A percentile compares a stretch with the other conserved stretches of the same genome.
Conservation (phyloP, 139 green algal species). For the Monoraphidium neglectum region DNA sequence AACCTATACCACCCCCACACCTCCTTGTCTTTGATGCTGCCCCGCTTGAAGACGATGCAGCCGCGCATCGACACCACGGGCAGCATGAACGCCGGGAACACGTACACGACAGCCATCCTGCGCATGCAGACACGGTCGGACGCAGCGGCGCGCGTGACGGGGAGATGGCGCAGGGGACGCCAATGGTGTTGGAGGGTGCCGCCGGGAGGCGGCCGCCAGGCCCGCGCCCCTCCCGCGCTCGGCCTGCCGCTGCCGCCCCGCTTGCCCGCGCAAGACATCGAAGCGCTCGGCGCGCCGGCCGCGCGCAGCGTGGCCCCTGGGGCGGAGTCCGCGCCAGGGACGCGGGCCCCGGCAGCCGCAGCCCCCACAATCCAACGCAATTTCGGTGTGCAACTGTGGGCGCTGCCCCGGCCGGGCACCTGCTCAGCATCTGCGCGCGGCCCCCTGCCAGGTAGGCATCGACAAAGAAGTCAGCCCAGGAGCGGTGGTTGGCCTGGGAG, state of each 20-base stretch:
- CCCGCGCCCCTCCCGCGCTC: too few relatives aligned
- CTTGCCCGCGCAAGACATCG: too few relatives aligned
- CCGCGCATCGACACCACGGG: constrained; percentile 53
- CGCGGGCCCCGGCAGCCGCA: constrained; percentile 5
- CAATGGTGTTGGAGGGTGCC: background rate
- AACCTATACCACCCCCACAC: constrained; percentile 34
- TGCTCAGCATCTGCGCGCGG: constrained; percentile 72
- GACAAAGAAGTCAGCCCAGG: constrained; percentile 92
- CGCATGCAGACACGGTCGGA: constrained; percentile 2
- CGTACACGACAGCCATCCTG: constrained; percentile 77
- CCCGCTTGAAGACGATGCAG: constrained; percentile 85
- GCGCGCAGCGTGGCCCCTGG: background rate
- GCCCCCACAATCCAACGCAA: too few relatives aligned
- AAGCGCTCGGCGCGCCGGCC: too few relatives aligned
- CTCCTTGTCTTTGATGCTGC: constrained; percentile 72
- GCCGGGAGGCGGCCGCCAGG: too few relatives aligned
- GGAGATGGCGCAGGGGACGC: background rate
- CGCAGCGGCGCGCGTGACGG: background rate
- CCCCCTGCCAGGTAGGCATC: constrained; percentile 84
- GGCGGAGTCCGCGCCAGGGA: background rate
- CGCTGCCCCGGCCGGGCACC: constrained; percentile 34
- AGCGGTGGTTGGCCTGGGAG: constrained; percentile 88
- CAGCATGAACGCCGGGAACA: constrained; percentile 88
- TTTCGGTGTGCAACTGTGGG: background rate
- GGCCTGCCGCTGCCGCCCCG: too few relatives aligned